Conservation (phyloP, 208 protist species). For the Trypanosoma vivax region DNA sequence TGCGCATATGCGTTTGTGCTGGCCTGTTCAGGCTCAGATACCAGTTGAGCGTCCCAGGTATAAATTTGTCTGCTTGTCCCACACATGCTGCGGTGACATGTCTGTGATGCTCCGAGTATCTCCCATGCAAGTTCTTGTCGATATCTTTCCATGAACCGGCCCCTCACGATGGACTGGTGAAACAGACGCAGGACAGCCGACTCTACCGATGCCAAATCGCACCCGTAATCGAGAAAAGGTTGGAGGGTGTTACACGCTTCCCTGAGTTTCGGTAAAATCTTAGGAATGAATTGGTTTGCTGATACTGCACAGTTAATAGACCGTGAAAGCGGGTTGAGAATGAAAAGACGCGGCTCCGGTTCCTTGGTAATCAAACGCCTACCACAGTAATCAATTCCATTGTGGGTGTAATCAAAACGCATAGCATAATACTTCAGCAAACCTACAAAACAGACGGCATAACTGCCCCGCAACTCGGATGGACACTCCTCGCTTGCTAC, state of each 20-base stretch:
- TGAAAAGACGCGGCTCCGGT: conserved; percentile 35
- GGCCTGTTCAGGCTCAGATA: no score
- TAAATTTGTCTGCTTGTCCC: conserved; percentile 44
- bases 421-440: conserved; percentile 73
- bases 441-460: conserved; percentile 49
- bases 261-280: conserved; percentile 48
- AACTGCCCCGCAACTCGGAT: conserved; percentile 29
- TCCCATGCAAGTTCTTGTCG: no score
- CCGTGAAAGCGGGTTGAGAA: conserved; percentile 66
- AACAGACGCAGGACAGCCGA: conserved; percentile 16
- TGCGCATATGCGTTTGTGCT: no score
- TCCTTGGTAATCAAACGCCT: conserved; percentile 42
- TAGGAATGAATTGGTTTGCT: conserved; percentile 35
- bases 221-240: conserved; percentile 22
- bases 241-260: conserved; percentile 28
- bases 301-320: conserved; percentile 59
- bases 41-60: conserved; percentile 41
- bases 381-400: conserved; percentile 64
- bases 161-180: neutral
- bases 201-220: neutral
- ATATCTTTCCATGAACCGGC: neutral
- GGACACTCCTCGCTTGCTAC: conserved; percentile 34
- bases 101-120: neutral
- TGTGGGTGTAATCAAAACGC: conserved; percentile 45
- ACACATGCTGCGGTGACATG: conserved; percentile 26